These are phyloP conservation scores for Volutella citrinella DNA, from an alignment of 2,329 filamentous ascomycete species.

Conservation along the genomic window DNA sequence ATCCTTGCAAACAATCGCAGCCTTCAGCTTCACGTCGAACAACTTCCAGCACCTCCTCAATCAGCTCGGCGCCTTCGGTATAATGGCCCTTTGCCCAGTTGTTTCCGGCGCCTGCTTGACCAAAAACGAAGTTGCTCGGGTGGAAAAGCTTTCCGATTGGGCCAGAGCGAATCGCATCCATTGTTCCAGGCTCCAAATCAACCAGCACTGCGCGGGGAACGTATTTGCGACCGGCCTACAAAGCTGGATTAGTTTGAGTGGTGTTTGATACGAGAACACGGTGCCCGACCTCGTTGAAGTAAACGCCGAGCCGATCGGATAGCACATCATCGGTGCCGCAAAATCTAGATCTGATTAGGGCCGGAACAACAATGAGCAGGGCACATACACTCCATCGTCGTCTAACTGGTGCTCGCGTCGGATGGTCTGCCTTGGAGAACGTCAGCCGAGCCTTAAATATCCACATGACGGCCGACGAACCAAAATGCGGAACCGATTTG, in stretches of 20 bases:
- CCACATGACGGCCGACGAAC: too few relatives aligned
- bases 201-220: conserved; percentile 98
- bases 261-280: not conserved
- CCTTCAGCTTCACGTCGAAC: conserved; percentile 98
- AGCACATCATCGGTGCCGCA: conserved; percentile 98
- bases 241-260: conserved; percentile 12
- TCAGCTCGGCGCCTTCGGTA: conserved; percentile 98
- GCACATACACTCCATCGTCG: conserved; percentile 78
- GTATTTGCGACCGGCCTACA: conserved; percentile 95
- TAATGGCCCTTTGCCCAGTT: conserved; percentile 99
- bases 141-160: conserved; percentile 99
- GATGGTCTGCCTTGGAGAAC: conserved; percentile 83
- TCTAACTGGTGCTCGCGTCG: conserved; percentile 95
- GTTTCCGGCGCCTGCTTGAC: conserved; percentile 99
- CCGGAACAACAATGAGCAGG: not conserved
- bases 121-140: conserved; percentile 99
- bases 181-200: conserved; percentile 98
- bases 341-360: conserved; percentile 38
- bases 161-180: conserved; percentile 97
- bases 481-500: conserved; percentile 99
- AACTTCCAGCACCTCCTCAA: conserved; percentile 97
- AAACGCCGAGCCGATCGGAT: conserved; percentile 99
- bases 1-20: conserved; percentile 99
- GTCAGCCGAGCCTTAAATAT: too few relatives aligned
- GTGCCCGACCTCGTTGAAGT: conserved; percentile 74